Conservation (phyloP, 2,329 filamentous ascomycete species). For the Zymoseptoria brevis region DNA sequence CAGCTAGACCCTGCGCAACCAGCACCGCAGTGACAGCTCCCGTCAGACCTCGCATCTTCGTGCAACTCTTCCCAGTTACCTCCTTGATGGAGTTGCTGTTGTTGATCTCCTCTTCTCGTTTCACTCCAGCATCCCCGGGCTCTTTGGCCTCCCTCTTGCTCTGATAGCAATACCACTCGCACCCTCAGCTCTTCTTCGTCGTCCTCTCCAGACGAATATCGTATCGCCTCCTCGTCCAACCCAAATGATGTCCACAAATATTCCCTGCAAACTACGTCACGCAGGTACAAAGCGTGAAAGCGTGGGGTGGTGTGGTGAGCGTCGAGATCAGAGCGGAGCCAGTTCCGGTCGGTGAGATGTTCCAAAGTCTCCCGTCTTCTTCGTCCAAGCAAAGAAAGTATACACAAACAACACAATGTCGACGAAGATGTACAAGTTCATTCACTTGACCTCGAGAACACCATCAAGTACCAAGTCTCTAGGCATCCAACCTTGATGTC, state of each 20-base stretch:
- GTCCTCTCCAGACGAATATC: background rate
- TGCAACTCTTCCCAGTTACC: background rate
- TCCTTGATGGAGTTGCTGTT: background rate
- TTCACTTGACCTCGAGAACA: too few species aligned
- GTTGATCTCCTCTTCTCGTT: background rate
- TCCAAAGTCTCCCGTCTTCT: background rate
- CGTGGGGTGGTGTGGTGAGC: too few species aligned
- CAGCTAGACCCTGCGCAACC: conserved; percentile 9
- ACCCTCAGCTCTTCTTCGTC: background rate
- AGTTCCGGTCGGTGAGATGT: background rate
- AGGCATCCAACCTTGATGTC: too few species aligned
- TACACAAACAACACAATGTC: background rate
- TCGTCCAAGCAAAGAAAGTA: background rate
- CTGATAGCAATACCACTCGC: background rate
- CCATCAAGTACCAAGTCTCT: too few species aligned
- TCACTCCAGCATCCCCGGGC: background rate
- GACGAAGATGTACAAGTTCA: too few species aligned
- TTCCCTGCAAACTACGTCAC: background rate
- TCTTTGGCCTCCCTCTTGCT: too few species aligned
- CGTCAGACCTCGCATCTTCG: background rate
- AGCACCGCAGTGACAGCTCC: conserved; percentile 3
- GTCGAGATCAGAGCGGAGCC: background rate
- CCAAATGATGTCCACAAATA: background rate
- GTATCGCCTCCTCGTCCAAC: background rate
- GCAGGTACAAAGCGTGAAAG: background rate